Base-by-base conservation (phyloP, 371 early-diverging fungal species). In the Ordospora colligata region DNA sequence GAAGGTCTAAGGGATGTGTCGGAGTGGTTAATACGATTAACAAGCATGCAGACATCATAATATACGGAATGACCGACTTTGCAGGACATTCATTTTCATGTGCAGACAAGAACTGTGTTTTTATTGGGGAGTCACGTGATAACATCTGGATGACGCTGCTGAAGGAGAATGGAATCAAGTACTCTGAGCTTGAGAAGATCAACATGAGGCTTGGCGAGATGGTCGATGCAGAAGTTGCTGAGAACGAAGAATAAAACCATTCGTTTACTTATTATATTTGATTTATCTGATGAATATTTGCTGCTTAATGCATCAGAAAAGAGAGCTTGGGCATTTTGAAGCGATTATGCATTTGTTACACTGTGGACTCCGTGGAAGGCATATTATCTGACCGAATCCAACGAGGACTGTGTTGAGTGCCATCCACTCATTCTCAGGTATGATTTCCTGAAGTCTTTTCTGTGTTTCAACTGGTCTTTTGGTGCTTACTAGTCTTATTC, bases 1-100 rank as follows among this genome's bases (percentile, higher is more conserved):
- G 99, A 85, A 92, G 92, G 83, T 94, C 95, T 89, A 92, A 92
- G 88, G 99, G 97, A 81, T 93, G 97, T 88, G 91, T 96, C 79
- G 97, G 99, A 88, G 87, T 91, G 84, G 91, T 99, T 85, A 90
- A 90, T 78, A 91, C 92, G 88, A 91, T 94, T 84, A 25, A 17
- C 8, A 25, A n/a, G 6, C 58, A 58, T 37, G 58, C 37, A 37
- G 95, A 97, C 87, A 89, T 90, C 78, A 95, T 94, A 89, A 86
- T 89, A 82, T 95, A 96, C 83, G 95, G 95, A 86, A 84, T 94
- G 83, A 91, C 91, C 88, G 96, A 95, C 83, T 85, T 90, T 71
- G 84, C 88, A 66, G 92, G 89, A 82, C 90, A 90, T 81, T 80
- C 87, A 78, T 95, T 94, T 86, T 90, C 93, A 76, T 92, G 93